These are phyloP conservation scores for Fagopyrum esculentum DNA, from an alignment of 148 eudicot genomes.

Conservation along the genomic window DNA sequence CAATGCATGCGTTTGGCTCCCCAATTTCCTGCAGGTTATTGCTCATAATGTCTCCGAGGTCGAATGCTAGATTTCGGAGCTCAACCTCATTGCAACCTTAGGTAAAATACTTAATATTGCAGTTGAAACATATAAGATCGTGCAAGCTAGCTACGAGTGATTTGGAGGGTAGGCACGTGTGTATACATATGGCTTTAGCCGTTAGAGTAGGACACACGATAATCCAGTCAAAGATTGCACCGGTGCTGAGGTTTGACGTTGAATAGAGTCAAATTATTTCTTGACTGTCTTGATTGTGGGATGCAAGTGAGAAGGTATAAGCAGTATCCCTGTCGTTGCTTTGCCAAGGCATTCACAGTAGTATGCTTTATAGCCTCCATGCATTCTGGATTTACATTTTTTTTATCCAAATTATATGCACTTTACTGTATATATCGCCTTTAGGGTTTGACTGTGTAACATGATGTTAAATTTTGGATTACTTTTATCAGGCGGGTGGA, in stretches of 20 bases:
- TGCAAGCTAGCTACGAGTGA: too few species aligned
- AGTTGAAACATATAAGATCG: neutral
- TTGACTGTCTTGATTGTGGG: neutral
- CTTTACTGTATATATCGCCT: too few species aligned
- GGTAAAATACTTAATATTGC: too few species aligned
- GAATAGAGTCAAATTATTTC: neutral
- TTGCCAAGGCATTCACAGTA: conserved; percentile 6
- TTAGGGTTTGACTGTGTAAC: too few species aligned
- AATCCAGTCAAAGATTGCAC: too few species aligned
- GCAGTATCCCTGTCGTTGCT: neutral
- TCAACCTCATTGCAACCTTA: neutral
- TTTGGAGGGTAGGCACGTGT: too few species aligned
- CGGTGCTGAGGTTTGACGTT: neutral
- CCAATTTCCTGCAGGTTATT: neutral
- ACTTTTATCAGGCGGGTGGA: too few species aligned
- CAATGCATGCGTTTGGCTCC: neutral
- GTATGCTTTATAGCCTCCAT: neutral
- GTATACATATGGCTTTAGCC: too few species aligned
- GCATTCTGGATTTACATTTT: too few species aligned
- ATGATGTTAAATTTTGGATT: too few species aligned
- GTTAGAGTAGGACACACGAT: too few species aligned
- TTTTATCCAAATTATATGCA: too few species aligned
- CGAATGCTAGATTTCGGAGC: neutral
- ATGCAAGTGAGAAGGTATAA: neutral
- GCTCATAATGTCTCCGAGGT: neutral